Conservation (phyloP, 352 stramenopile species). For the Bremia lactucae region DNA sequence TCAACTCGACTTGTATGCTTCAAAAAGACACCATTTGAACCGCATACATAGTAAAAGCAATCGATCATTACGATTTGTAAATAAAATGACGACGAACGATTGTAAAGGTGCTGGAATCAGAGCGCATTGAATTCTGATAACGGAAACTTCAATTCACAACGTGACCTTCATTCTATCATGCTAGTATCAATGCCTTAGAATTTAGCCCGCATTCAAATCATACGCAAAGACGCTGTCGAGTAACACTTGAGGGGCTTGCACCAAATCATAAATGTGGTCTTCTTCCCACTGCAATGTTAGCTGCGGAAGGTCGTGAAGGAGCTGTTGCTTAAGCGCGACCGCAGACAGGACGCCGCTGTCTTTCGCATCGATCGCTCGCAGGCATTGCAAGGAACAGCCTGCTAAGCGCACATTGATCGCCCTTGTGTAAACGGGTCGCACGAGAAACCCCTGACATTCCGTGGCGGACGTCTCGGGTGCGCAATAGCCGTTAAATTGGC, state of each 20-base stretch:
- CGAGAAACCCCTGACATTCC: conserved; percentile 29
- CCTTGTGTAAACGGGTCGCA: conserved; percentile 25
- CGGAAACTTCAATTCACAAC: too few species aligned
- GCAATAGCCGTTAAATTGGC: conserved; percentile 23
- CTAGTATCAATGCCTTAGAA: too few species aligned
- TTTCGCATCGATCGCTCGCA: conserved; percentile 22
- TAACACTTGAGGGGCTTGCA: conserved; percentile 18
- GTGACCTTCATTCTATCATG: too few species aligned
- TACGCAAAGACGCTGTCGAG: conserved; percentile 18
- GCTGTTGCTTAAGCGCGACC: conserved; percentile 15
- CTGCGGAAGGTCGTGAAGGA: conserved; percentile 30
- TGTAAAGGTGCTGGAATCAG: too few species aligned
- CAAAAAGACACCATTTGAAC: too few species aligned
- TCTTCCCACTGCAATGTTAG: conserved; percentile 39
- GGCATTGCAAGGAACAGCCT: conserved; percentile 30
- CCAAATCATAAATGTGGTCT: conserved; percentile 27
- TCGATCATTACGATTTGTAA: too few species aligned
- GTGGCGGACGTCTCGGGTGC: conserved; percentile 15
- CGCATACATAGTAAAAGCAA: too few species aligned
- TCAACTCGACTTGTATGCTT: too few species aligned
- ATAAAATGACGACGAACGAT: too few species aligned
- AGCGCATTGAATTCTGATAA: too few species aligned
- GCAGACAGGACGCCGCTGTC: conserved; percentile 11
- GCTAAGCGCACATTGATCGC: conserved; percentile 13
- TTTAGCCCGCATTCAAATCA: too few species aligned